Base-by-base conservation (phyloP, 2,329 filamentous ascomycete genomes). In the Clonostachys sp. region DNA sequence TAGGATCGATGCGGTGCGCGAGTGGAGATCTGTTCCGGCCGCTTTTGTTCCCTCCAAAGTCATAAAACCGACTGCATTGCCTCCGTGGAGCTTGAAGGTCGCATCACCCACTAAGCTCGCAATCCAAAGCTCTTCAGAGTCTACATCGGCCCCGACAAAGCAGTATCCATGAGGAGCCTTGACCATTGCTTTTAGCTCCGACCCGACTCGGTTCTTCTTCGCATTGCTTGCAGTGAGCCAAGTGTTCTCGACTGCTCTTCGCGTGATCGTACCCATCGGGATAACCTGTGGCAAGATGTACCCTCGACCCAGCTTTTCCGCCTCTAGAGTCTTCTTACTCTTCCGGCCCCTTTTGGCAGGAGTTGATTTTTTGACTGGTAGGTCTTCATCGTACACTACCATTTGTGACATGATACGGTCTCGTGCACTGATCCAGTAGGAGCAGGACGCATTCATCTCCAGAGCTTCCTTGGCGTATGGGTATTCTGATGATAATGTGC, bases 1-100 rank as follows among this genome's bases (percentile, higher is more conserved):
- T 3, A 99, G 68, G 48, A 99, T 99, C 6, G 80, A 78, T 2
- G 94, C 95, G 30, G 94, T 99, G 34, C 92, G 88, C 7, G 91
- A 96, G 67, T 99, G 92, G 48, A 97, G 71, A 65, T 99, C 92
- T 0, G 92, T 99, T 5, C 92, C 92, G 4, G 89, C 90, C 6
- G 90, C 85, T 68, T 99, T 97, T 44, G 90, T 94, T 13, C 94
- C 92, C 70, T 99, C 95, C 2, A 99, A 75, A 0, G 94, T 99
- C 95, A 99, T 99, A 73, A 99, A 99, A 1, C 95, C 94, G 49
- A 99, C 89, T 2, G 95, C 94, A 61, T 96, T 97, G 46, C 94
- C 95, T 40, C 94, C 95, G 56, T 99, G 94, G 2, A 99, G 75
- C 60, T 90, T 87, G 71, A 99, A 99, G 20, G 91, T 91, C 5